Evolutionary conservation across 768 basidiomycete species (phyloP).

Genomic region (Solioccasus polychromus): DNA sequence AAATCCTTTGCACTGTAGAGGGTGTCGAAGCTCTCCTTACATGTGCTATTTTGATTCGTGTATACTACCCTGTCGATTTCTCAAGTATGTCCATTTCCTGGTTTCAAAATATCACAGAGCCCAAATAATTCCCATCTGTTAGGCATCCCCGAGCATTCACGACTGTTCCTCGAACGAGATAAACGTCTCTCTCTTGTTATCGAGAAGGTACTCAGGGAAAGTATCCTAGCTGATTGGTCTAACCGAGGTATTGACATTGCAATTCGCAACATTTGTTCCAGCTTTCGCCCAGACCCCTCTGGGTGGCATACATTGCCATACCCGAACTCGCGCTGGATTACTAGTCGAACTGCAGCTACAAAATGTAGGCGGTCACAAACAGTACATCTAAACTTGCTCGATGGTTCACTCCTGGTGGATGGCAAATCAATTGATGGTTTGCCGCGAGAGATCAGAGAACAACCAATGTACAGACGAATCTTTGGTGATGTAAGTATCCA

Average conservation of each 20-base stretch:
- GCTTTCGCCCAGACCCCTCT: neutral
- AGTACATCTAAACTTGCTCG: neutral
- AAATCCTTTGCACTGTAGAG: neutral
- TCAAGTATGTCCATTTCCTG: neutral
- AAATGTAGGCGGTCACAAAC: neutral
- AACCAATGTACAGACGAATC: slow-evolving; percentile 6
- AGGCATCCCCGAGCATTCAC: slow-evolving; percentile 8
- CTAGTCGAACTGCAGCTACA: neutral
- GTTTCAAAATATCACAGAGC: neutral
- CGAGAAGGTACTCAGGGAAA: neutral
- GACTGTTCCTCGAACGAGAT: neutral
- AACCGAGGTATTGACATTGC: neutral
- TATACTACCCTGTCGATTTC: slow-evolving; percentile 23
- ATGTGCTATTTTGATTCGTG: slow-evolving; percentile 30
- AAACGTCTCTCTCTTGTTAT: neutral
- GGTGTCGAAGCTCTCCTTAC: slow-evolving; percentile 10
- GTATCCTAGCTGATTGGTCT: neutral
- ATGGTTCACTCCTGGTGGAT: neutral
- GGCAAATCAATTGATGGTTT: neutral
- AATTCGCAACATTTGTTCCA: neutral
- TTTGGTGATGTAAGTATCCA: slow-evolving; percentile 1
- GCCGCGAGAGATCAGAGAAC: neutral
- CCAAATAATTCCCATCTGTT: neutral
- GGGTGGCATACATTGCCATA: neutral
- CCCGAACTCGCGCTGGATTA: neutral